Percentiles rank a stretch among this genome's conserved stretches.
phyloP scores from a whole-genome alignment of 2,329 filamentous ascomycete species.

The Thermothelomyces thermophilus region DNA sequence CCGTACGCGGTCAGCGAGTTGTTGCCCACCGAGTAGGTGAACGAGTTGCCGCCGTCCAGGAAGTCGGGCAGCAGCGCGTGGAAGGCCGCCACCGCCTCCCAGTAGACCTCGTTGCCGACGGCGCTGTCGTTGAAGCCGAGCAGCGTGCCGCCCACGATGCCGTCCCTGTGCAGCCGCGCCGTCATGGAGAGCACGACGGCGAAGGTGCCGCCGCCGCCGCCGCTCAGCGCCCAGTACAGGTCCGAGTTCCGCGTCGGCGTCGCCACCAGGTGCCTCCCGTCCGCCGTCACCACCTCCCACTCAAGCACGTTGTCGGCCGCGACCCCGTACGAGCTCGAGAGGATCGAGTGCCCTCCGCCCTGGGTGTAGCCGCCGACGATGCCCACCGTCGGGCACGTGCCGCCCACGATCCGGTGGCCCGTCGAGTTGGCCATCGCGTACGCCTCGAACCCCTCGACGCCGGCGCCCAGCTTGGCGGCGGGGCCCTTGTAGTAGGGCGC shows the following conservation, averaged over 20 bases:
- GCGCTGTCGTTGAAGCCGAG: neutral
- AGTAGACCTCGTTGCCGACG: neutral
- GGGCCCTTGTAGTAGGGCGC: slow-evolving; percentile 36
- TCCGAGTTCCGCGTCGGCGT: neutral
- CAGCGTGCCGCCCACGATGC: neutral
- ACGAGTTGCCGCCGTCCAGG: neutral
- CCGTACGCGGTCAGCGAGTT: neutral
- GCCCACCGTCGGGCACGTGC: neutral
- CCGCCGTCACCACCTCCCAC: neutral
- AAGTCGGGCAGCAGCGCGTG: neutral
- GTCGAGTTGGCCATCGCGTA: neutral
- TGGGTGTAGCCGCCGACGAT: neutral
- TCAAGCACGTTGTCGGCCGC: neutral
- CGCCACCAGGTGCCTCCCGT: neutral
- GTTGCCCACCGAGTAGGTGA: neutral
- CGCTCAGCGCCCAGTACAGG: neutral
- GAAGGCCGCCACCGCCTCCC: neutral
- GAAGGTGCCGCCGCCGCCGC: neutral
- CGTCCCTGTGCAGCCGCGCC: neutral
- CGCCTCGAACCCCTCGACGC: slow-evolving; percentile 28
- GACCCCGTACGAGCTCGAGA: neutral
- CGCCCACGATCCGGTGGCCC: neutral
- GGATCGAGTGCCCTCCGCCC: neutral
- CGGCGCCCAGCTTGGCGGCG: slow-evolving; percentile 43
- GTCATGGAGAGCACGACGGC: neutral